Percentiles rank a stretch among this genome's conserved stretches.
These are phyloP conservation scores for Boletus pseudopeckii DNA, from an alignment of 768 basidiomycete species.

Conservation along the genomic window DNA sequence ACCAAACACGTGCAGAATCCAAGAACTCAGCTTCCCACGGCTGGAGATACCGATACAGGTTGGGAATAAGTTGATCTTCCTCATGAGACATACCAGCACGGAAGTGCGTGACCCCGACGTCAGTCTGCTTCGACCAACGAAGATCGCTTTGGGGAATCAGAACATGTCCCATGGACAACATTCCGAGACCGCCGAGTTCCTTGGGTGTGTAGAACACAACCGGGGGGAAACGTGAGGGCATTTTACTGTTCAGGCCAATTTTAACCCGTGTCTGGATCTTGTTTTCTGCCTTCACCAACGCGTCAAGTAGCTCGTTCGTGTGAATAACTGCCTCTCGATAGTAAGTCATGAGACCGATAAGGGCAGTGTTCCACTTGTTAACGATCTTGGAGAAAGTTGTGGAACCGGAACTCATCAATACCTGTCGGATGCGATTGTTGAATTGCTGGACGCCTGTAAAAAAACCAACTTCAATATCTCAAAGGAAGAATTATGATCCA, in stretches of 20 bases:
- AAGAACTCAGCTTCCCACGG: constrained; percentile 98
- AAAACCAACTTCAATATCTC: constrained; percentile 1
- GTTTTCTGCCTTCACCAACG: constrained; percentile 98
- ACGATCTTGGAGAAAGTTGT: constrained; percentile 99
- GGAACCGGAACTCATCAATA: constrained; percentile 97
- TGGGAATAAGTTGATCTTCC: constrained; percentile 93
- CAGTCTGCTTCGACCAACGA: constrained; percentile 97
- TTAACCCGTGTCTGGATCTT: constrained; percentile 99
- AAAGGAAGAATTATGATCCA: not conserved
- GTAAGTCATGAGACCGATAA: constrained; percentile 97
- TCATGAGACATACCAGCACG: constrained; percentile 98
- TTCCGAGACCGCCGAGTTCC: constrained; percentile 97
- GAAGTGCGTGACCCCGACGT: constrained; percentile 97
- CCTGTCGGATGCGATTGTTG: constrained; percentile 95
- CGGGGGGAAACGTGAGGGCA: constrained; percentile 99
- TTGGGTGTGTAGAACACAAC: constrained; percentile 96
- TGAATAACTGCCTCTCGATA: constrained; percentile 97
- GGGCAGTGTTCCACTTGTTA: constrained; percentile 95
- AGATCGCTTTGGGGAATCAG: constrained; percentile 97
- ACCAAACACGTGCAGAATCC: constrained; percentile 98
- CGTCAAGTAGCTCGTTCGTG: constrained; percentile 93
- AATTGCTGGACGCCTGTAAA: constrained; percentile 83
- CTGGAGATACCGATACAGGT: constrained; percentile 93
- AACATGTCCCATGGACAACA: constrained; percentile 99
- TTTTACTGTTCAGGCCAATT: constrained; percentile 98